Conservation (phyloP, 768 basidiomycete genomes). For the Trametes villosa region DNA sequence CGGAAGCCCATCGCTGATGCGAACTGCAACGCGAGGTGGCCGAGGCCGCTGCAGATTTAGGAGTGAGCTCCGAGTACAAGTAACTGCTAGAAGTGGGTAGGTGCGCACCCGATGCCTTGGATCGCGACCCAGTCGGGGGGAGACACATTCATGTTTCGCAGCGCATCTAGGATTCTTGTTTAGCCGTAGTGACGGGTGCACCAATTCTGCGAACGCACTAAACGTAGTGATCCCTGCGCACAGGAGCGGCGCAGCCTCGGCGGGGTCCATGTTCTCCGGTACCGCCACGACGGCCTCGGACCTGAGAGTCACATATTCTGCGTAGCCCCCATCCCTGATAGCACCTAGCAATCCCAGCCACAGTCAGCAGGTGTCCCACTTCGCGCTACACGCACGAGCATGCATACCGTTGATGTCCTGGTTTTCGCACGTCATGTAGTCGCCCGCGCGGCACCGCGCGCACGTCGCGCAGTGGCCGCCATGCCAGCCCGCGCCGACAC, state of each 20-base stretch:
- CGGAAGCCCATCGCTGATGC: conserved; percentile 41
- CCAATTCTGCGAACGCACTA: conserved; percentile 70
- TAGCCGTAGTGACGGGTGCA: conserved; percentile 30
- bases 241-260: conserved; percentile 36
- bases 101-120: conserved; percentile 39
- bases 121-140: conserved; percentile 44
- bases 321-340: conserved; percentile 33
- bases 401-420: conserved; percentile 29
- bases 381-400: neutral
- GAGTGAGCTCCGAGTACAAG: neutral
- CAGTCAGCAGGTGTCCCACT: neutral
- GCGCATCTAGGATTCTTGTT: conserved; percentile 17
- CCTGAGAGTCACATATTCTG: conserved; percentile 33
- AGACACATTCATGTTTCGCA: conserved; percentile 34
- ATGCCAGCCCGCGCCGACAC: conserved; percentile 37
- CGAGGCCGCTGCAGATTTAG: conserved; percentile 27
- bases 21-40: conserved; percentile 42
- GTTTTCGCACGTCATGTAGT: conserved; percentile 32
- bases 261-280: conserved; percentile 32
- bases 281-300: conserved; percentile 32
- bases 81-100: neutral
- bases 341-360: conserved; percentile 30
- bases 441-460: conserved; percentile 31
- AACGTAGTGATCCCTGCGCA: conserved; percentile 45
- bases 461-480: conserved; percentile 34